These are phyloP conservation scores for Chrysoporthe puriensis DNA, from an alignment of 2,329 filamentous ascomycete genomes.

Conservation along the genomic window DNA sequence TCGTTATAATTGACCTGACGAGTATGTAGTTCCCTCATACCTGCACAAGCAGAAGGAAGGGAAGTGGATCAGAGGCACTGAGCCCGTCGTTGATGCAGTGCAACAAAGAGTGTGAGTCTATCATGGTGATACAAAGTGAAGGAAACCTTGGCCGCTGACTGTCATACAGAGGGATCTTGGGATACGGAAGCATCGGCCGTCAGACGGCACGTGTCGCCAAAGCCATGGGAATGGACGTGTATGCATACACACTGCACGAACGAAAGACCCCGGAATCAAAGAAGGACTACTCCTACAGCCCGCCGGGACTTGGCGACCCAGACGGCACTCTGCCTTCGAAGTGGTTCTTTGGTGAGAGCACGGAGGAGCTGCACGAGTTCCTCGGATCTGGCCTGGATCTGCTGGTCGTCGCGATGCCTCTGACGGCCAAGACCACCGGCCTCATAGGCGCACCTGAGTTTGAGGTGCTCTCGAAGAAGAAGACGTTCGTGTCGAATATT, in stretches of 20 bases:
- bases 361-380: slow-evolving; percentile 52
- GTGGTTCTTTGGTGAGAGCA: slow-evolving; percentile 54
- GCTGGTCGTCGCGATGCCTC: slow-evolving; percentile 54
- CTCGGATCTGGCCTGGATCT: slow-evolving; percentile 55
- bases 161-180: slow-evolving; percentile 50
- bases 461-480: slow-evolving; percentile 46
- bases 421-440: slow-evolving; percentile 52
- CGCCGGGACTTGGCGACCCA: slow-evolving; percentile 65
- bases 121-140: neutral
- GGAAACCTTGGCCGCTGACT: slow-evolving; percentile 7
- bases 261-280: slow-evolving; percentile 68
- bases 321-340: slow-evolving; percentile 51
- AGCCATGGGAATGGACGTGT: slow-evolving; percentile 71
- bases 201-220: slow-evolving; percentile 60
- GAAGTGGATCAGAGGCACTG: slow-evolving; percentile 45
- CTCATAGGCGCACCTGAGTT: slow-evolving; percentile 58
- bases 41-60: slow-evolving; percentile 47
- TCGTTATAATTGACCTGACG: neutral
- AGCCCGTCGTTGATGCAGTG: slow-evolving; percentile 48
- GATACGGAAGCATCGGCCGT: slow-evolving; percentile 59
- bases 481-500: slow-evolving; percentile 72
- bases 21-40: slow-evolving; percentile 47
- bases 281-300: slow-evolving; percentile 66
- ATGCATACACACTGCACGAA: slow-evolving; percentile 75
- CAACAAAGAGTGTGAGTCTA: slow-evolving; percentile 52